A percentile compares a stretch with the other conserved stretches of the same genome.
Evolutionary conservation across 768 basidiomycete genomes (phyloP).

Genomic region (Exidia glandulosa): DNA sequence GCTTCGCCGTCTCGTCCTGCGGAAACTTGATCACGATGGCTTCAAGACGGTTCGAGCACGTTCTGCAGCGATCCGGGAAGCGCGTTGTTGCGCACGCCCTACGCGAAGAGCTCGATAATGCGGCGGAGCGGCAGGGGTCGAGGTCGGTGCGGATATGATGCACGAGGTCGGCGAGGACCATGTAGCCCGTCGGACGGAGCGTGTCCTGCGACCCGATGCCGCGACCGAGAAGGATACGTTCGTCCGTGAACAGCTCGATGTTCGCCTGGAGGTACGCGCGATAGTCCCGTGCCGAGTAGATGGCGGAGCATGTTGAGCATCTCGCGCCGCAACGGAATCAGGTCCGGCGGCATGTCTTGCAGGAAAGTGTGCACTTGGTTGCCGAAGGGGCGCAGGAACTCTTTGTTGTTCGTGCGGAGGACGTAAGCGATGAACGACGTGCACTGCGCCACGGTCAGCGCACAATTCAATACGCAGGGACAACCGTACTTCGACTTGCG

Average conservation of each 20-base stretch:
- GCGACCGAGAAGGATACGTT: constrained; percentile 77
- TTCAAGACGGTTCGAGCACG: constrained; percentile 79
- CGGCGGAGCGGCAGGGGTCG: constrained; percentile 61
- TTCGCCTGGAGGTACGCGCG: constrained; percentile 69
- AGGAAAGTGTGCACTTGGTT: constrained; percentile 73
- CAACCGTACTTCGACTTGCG: constrained; percentile 72
- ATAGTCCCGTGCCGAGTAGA: constrained; percentile 66
- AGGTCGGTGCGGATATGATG: constrained; percentile 85
- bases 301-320: constrained; percentile 90
- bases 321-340: constrained; percentile 55
- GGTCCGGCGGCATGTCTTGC: constrained; percentile 86
- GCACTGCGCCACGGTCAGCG: constrained; percentile 37
- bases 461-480: not conserved
- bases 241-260: constrained; percentile 84
- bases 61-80: constrained; percentile 74
- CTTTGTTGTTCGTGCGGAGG: constrained; percentile 54
- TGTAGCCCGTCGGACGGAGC: constrained; percentile 59
- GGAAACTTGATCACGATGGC: constrained; percentile 68
- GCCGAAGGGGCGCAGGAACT: constrained; percentile 60
- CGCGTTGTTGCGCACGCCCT: constrained; percentile 80
- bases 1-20: constrained; percentile 49
- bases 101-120: constrained; percentile 76
- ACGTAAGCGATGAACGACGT: constrained; percentile 89
- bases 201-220: constrained; percentile 79
- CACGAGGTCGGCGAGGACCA: constrained; percentile 83